Evolutionary conservation across 2,329 filamentous ascomycete species (phyloP).

Genomic region (Claviceps sp.): DNA sequence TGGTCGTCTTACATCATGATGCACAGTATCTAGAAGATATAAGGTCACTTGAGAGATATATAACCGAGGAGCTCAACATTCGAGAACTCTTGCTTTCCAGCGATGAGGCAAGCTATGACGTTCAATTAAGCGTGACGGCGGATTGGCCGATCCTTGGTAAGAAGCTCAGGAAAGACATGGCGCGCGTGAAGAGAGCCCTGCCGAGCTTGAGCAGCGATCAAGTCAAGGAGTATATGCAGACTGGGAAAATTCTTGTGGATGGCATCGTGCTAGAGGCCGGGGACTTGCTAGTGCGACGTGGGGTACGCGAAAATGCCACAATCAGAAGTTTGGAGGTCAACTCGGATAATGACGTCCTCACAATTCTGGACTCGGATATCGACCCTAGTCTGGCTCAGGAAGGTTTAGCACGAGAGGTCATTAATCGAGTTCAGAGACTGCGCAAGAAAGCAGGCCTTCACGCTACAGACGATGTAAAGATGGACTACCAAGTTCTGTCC

Average conservation of each 20-base stretch:
- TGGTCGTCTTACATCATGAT: constrained; percentile 80
- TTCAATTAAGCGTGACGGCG: constrained; percentile 77
- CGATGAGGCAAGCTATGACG: constrained; percentile 82
- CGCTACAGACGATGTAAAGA: constrained; percentile 86
- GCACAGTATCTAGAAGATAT: constrained; percentile 76
- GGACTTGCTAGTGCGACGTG: constrained; percentile 67
- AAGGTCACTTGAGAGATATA: constrained; percentile 72
- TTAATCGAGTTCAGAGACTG: constrained; percentile 82
- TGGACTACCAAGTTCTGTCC: constrained; percentile 74
- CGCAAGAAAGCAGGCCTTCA: constrained; percentile 88
- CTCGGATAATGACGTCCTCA: constrained; percentile 79
- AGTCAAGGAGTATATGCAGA: constrained; percentile 63
- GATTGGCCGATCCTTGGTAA: constrained; percentile 93
- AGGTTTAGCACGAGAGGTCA: constrained; percentile 79
- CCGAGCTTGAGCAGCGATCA: constrained; percentile 66
- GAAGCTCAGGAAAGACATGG: constrained; percentile 92
- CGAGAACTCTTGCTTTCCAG: constrained; percentile 70
- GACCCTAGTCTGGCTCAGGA: constrained; percentile 81
- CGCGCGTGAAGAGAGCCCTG: constrained; percentile 81
- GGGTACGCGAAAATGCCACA: constrained; percentile 57
- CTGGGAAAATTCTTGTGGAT: constrained; percentile 67
- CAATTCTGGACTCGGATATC: constrained; percentile 70
- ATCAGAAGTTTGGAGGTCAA: constrained; percentile 72
- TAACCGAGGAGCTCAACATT: constrained; percentile 84
- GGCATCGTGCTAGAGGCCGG: constrained; percentile 72